Base-by-base conservation (phyloP, 306 rosid genomes). In the Prunus mira region DNA sequence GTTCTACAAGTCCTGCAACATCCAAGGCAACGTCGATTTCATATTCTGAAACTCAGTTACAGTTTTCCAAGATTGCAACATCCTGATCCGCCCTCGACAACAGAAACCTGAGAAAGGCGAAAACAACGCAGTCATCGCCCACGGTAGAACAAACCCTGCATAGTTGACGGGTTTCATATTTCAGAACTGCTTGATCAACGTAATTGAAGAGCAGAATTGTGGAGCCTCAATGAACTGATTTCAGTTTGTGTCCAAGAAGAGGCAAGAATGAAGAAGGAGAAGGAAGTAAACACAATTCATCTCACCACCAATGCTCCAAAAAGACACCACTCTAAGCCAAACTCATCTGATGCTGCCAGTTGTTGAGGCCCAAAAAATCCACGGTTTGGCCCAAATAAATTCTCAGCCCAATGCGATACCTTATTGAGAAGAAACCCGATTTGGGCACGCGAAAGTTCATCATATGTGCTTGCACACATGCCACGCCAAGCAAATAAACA, bases 21-120 rank as follows among this genome's bases (percentile, higher is more conserved):
- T 95, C 3, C 14, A 67, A 8, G 99, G 97, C 74, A 95, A 92
- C 5, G 97, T 95, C 0, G 97, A 95, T 57, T 89, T 92, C 88
- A 92, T 95, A 46, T 95, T 95, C 0, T 97, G 97, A 17, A 95
- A 95, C 76, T 82, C 97, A 0, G 97, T 97, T 5, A 27, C 97
- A 0, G 2, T 92, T 13, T 90, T 95, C 78, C 88, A 88, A 22
- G 93, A 90, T 63, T 89, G 96, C 58, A 25, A 22, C 1, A 80
- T 92, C 78, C 68, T 92, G 0, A 75, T 95, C 19, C 45, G 83
- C 5, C 96, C 96, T 0, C 75, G 97, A 9, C 91, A 89, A 67
- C 43, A 83, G 18, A 79, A 64, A 3, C 93, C 96, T 0, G 87
- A 89, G 69, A 82, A 83, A 9, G 99, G 99, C 0, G 92, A 89